Conservation (phyloP, 768 basidiomycete genomes). For the Leucosporidium scottii region DNA sequence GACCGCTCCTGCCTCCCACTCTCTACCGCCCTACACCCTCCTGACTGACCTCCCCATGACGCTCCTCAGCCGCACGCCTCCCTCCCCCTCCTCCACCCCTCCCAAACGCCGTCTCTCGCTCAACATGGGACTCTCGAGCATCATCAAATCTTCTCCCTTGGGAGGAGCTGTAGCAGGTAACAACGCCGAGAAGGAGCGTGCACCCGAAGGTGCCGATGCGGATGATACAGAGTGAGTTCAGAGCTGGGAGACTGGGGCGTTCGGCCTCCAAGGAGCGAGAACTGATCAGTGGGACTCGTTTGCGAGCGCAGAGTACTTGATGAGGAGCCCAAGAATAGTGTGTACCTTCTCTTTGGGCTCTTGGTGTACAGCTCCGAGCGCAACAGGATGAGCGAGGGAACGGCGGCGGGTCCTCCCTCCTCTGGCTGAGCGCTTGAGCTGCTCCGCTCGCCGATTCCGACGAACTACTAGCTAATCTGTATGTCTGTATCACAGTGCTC, state of each 20-base stretch:
- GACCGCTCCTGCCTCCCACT: too few species aligned
- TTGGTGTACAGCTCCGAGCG: slow-evolving; percentile 43
- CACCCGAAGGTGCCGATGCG: slow-evolving; percentile 26
- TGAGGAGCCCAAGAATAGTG: slow-evolving; percentile 33
- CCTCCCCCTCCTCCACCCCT: not conserved
- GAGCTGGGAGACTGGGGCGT: not conserved
- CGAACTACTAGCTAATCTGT: not conserved
- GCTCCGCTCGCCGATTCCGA: slow-evolving; percentile 12
- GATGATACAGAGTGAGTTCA: slow-evolving; percentile 25
- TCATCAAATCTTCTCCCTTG: not conserved
- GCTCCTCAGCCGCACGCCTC: not conserved
- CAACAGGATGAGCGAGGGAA: slow-evolving; percentile 78
- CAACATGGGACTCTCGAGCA: slow-evolving; percentile 19
- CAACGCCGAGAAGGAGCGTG: slow-evolving; percentile 16
- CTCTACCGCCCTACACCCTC: too few species aligned
- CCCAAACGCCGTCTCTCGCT: not conserved
- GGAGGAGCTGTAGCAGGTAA: not conserved
- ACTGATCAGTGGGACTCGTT: not conserved
- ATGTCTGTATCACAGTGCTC: not conserved
- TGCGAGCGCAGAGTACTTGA: slow-evolving; percentile 23
- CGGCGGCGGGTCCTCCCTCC: slow-evolving; percentile 27
- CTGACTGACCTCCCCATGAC: too few species aligned
- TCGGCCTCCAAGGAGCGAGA: not conserved
- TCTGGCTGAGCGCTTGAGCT: not conserved
- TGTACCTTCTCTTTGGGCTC: slow-evolving; percentile 57